phyloP scores from a whole-genome alignment of 352 stramenopile species.

The Hyphochytrium catenoides region DNA sequence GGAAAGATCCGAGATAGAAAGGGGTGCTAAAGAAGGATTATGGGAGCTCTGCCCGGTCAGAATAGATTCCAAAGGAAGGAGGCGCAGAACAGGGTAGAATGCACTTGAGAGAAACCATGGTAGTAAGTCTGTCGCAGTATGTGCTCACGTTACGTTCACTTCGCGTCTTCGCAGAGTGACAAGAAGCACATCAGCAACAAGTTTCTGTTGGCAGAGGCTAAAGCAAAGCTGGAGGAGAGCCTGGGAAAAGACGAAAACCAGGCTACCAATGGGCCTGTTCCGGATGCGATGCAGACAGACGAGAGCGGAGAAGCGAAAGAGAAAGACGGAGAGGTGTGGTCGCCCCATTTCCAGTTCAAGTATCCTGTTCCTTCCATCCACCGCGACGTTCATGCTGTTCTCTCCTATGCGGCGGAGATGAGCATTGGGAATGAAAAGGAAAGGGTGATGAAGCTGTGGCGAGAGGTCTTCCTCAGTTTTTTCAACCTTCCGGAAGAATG shows the following conservation, averaged over 20 bases:
- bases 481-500: conserved; percentile 54
- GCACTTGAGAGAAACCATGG: too few species aligned
- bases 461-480: conserved; percentile 53
- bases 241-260: not conserved
- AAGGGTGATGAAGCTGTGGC: conserved; percentile 54
- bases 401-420: conserved; percentile 54
- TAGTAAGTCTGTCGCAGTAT: too few species aligned
- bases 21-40: too few species aligned
- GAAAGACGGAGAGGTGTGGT: conserved; percentile 15
- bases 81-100: too few species aligned
- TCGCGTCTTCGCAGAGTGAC: too few species aligned
- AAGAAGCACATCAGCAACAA: conserved; percentile 91
- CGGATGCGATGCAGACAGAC: conserved; percentile 11
- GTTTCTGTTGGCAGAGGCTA: conserved; percentile 62
- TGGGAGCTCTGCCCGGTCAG: too few species aligned
- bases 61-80: too few species aligned
- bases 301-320: conserved; percentile 4
- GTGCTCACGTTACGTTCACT: too few species aligned
- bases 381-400: conserved; percentile 45
- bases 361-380: conserved; percentile 46
- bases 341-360: conserved; percentile 40
- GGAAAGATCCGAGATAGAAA: too few species aligned
- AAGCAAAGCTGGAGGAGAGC: conserved; percentile 40
- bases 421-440: conserved; percentile 51
- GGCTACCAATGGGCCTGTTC: not conserved